A percentile compares a stretch with the other conserved stretches of the same genome.
phyloP scores from a whole-genome alignment of 1,139 yeast genomes.

The Candida sojae region DNA sequence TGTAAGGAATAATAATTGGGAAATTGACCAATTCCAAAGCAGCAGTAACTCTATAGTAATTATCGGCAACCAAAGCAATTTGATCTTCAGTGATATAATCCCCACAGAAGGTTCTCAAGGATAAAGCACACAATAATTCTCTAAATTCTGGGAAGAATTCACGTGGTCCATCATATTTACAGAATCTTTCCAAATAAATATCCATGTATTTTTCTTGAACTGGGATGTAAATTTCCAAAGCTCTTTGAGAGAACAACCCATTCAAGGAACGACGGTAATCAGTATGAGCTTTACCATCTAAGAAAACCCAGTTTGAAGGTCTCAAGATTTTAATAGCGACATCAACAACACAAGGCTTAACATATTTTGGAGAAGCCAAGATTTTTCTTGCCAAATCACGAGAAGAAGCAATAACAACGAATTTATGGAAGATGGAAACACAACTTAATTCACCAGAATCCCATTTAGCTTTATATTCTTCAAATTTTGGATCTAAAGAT shows the following conservation, averaged over 20 bases:
- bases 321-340: slow-evolving; percentile 91
- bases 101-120: slow-evolving; percentile 93
- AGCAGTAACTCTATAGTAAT: slow-evolving; percentile 87
- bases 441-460: slow-evolving; percentile 90
- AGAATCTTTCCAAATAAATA: slow-evolving; percentile 67
- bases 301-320: slow-evolving; percentile 96
- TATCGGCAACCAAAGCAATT: slow-evolving; percentile 83
- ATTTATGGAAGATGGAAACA: slow-evolving; percentile 96
- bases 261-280: slow-evolving; percentile 91
- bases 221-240: slow-evolving; percentile 82
- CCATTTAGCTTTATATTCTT: slow-evolving; percentile 92
- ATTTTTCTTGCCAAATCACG: slow-evolving; percentile 91
- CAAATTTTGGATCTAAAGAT: slow-evolving; percentile 94
- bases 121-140: slow-evolving; percentile 92
- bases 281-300: slow-evolving; percentile 92
- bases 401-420: slow-evolving; percentile 90
- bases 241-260: slow-evolving; percentile 82
- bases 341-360: slow-evolving; percentile 97
- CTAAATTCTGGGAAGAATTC: slow-evolving; percentile 91
- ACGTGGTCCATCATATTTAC: slow-evolving; percentile 59
- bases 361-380: slow-evolving; percentile 80
- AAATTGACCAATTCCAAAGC: slow-evolving; percentile 96
- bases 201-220: slow-evolving; percentile 84
- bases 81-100: slow-evolving; percentile 90
- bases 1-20: slow-evolving; percentile 93